Evolutionary conservation across 2,329 filamentous ascomycete genomes (phyloP).

Genomic region (Decorospora gaudefroyi): DNA sequence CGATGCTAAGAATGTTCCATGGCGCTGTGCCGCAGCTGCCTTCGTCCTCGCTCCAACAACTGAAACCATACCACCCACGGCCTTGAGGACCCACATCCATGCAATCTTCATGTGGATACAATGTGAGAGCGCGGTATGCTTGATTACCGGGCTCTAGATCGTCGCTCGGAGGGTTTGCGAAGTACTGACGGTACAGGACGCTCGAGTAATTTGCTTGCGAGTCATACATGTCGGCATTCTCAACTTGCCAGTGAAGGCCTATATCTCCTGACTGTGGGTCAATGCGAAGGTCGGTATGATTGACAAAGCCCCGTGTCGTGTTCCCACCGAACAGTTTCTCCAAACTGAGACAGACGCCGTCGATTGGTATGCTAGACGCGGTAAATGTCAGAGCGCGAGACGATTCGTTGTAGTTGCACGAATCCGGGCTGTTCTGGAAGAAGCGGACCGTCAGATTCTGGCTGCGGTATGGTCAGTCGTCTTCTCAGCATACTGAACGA

Average conservation of each 20-base stretch:
- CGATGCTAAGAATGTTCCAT: neutral
- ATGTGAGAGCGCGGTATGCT: neutral
- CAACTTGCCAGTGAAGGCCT: slow-evolving; percentile 3
- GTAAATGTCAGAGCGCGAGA: slow-evolving; percentile 1
- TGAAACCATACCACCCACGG: slow-evolving; percentile 1
- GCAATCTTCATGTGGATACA: neutral
- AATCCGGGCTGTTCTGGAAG: neutral
- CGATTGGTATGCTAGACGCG: neutral
- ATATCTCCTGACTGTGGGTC: neutral
- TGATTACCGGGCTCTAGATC: neutral
- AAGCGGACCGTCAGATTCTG: slow-evolving; percentile 1
- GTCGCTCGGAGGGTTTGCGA: neutral
- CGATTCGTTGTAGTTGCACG: neutral
- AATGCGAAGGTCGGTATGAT: neutral
- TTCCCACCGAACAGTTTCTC: neutral
- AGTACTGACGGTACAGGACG: slow-evolving; percentile 2
- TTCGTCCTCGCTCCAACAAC: slow-evolving; percentile 1
- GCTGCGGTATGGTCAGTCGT: neutral
- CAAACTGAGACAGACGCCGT: neutral
- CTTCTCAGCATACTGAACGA: neutral
- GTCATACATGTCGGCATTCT: neutral
- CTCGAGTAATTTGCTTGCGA: neutral
- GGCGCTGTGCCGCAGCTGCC: neutral
- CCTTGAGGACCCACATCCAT: neutral
- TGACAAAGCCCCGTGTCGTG: slow-evolving; percentile 1